These are phyloP conservation scores for Phialemoniopsis sp. DNA, from an alignment of 2,329 filamentous ascomycete genomes.

Conservation along the genomic window DNA sequence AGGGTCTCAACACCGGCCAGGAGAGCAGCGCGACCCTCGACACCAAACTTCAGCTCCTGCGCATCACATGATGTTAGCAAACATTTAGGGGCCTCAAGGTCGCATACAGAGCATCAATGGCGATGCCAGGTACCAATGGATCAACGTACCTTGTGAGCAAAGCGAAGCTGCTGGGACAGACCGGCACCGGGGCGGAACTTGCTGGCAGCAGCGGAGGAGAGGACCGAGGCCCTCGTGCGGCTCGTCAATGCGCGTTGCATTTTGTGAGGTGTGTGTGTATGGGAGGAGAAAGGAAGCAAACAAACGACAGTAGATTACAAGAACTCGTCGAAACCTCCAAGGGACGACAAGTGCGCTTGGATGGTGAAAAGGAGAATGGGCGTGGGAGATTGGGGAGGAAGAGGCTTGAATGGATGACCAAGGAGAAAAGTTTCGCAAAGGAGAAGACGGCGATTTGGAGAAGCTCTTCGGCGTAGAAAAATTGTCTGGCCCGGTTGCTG, in stretches of 20 bases:
- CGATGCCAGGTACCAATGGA: slow-evolving; percentile 10
- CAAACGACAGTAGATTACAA: slow-evolving; percentile 17
- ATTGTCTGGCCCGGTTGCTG: too few species aligned
- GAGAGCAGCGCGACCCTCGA: slow-evolving; percentile 85
- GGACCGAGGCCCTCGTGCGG: slow-evolving; percentile 72
- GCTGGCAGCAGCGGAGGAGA: slow-evolving; percentile 62
- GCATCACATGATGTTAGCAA: slow-evolving; percentile 13
- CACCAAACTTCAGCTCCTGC: slow-evolving; percentile 96
- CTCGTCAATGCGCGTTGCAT: slow-evolving; percentile 97
- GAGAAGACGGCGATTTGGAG: too few species aligned
- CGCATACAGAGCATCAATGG: not conserved
- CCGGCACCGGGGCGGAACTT: slow-evolving; percentile 61
- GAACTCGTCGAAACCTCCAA: not conserved
- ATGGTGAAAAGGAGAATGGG: too few species aligned
- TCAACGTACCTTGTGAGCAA: slow-evolving; percentile 85
- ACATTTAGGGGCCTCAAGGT: not conserved
- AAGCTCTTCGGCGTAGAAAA: too few species aligned
- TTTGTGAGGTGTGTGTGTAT: slow-evolving; percentile 35
- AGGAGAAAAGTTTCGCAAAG: too few species aligned
- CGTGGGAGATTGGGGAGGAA: too few species aligned
- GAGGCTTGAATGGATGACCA: too few species aligned
- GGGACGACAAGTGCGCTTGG: too few species aligned
- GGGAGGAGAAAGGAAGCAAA: slow-evolving; percentile 18
- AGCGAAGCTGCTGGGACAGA: slow-evolving; percentile 84
- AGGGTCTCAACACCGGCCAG: slow-evolving; percentile 95